Evolutionary conservation across 2,329 filamentous ascomycete species (phyloP), one percentile per base, ranked within the genome.

Genomic region (Penicillium sp.): DNA sequence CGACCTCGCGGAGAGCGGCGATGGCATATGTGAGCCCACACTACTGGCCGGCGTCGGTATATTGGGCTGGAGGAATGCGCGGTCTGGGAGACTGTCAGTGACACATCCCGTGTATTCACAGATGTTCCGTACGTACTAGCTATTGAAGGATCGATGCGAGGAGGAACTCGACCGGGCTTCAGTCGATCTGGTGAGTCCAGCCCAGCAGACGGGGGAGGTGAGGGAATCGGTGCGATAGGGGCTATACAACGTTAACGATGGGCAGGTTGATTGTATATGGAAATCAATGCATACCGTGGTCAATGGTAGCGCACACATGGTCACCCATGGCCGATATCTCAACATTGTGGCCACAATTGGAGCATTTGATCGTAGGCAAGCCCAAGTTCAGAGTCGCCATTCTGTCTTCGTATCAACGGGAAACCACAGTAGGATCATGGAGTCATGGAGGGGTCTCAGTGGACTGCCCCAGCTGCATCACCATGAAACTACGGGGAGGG

Each of bases 281-380:
- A 50, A 29, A 43, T 43, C n/a, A 35, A 44, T n/a, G 46, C 59
- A 51, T 71, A 69, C 74, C 63, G 50, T 71, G 63, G 46, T 63
- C 56, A 51, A 67, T 50, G 48, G 67, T 71, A 37, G 68, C 67
- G 68, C 89, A 95, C 51, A 87, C 67, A 73, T 95, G 89, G 52
- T 94, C 88, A 51, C 87, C 88, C 84, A 95, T 86, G 67, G 84
- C 75, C 32, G 86, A 85, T 57, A 95, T 93, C 63, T 90, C 85
- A 49, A 95, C 87, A 60, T 90, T 81, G 32, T 74, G 69, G 32
- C 82, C 80, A 65, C 89, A 95, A 72, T 78, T 82, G 43, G 89
- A 94, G 70, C 89, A 95, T 76, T 91, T 95, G 70, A 95, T 87
- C 20, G 83, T 83, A 62, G 89, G 87, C 74, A 93, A 75, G 68